A percentile compares a stretch with the other conserved stretches of the same genome.
These are phyloP conservation scores for Ajuga chamaepitys DNA, from an alignment of 257 asterid genomes.

Conservation along the genomic window DNA sequence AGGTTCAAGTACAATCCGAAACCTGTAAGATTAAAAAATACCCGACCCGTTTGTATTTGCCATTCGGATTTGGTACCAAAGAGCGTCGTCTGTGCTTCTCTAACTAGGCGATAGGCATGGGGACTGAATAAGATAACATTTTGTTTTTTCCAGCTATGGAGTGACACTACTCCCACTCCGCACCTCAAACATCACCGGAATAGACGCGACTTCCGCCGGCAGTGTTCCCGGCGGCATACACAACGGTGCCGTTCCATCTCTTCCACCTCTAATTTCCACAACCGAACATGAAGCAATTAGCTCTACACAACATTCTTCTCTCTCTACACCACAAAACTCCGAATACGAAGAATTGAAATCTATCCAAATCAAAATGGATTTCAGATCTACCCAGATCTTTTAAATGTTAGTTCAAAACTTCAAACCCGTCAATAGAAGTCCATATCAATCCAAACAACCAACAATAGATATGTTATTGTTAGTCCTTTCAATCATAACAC, in stretches of 20 bases:
- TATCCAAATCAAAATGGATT: too few relatives aligned
- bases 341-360: too few relatives aligned
- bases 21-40: too few relatives aligned
- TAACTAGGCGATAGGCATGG: background rate
- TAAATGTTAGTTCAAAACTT: too few relatives aligned
- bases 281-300: slow-evolving; percentile 33
- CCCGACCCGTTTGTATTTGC: too few relatives aligned
- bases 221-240: slow-evolving; percentile 7
- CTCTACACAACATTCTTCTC: slow-evolving; percentile 26
- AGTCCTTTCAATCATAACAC: too few relatives aligned
- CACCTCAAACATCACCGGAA: background rate
- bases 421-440: too few relatives aligned
- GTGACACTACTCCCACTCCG: background rate
- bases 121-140: slow-evolving; percentile 21
- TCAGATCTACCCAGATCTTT: slow-evolving; percentile 13
- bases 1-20: too few relatives aligned
- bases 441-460: too few relatives aligned
- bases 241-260: slow-evolving; percentile 10
- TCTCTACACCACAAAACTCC: slow-evolving; percentile 21
- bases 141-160: slow-evolving; percentile 20
- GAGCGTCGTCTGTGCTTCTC: slow-evolving; percentile 13
- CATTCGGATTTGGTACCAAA: too few relatives aligned
- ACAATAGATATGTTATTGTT: too few relatives aligned
- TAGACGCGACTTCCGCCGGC: background rate
- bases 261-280: background rate